Conservation (phyloP, 2,329 filamentous ascomycete genomes). For the Colletotrichum australisinense region DNA sequence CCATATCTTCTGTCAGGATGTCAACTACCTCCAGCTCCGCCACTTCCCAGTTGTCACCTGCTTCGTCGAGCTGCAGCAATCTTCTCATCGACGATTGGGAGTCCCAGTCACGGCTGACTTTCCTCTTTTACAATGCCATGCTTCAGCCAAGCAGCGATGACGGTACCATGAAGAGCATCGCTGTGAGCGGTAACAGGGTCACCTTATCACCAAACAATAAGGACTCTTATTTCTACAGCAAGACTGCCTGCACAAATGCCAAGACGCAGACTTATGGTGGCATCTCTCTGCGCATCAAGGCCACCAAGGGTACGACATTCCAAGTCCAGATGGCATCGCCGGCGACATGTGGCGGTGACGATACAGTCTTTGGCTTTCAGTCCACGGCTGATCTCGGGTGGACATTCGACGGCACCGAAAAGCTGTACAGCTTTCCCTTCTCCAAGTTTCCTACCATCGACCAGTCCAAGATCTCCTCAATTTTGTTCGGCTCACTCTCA, state of each 20-base stretch:
- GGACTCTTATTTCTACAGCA: conserved; percentile 68
- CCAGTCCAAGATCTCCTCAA: conserved; percentile 60
- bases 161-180: conserved; percentile 65
- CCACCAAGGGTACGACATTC: conserved; percentile 61
- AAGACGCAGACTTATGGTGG: conserved; percentile 60
- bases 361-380: conserved; percentile 48
- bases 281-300: conserved; percentile 66
- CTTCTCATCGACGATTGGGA: conserved; percentile 69
- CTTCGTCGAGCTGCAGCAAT: conserved; percentile 48
- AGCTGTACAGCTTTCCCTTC: conserved; percentile 68
- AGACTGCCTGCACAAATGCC: conserved; percentile 65
- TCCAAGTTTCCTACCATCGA: conserved; percentile 62
- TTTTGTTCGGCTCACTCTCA: conserved; percentile 61
- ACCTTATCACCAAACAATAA: conserved; percentile 62
- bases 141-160: conserved; percentile 67
- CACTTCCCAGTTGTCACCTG: conserved; percentile 18
- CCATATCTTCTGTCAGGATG: background rate
- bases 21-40: conserved; percentile 1
- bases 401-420: conserved; percentile 69
- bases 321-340: conserved; percentile 62
- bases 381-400: conserved; percentile 65
- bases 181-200: conserved; percentile 61
- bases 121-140: conserved; percentile 71
- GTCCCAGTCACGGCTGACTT: conserved; percentile 71
- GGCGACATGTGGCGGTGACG: conserved; percentile 55